Conservation (phyloP, 768 basidiomycete species). For the Phylloporus sp. region DNA sequence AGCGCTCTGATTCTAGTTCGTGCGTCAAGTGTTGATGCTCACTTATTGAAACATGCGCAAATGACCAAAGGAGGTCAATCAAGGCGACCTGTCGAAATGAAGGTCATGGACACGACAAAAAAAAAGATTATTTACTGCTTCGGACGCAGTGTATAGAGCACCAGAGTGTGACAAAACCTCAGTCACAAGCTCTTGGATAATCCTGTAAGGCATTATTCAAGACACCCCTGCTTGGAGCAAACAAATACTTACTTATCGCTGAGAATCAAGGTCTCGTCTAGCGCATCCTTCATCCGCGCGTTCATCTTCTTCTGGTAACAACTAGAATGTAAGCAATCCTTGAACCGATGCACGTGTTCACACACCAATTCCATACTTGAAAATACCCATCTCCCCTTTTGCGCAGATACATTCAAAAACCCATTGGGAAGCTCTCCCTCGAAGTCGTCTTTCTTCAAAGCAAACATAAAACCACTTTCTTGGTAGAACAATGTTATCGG, state of each 20-base stretch:
- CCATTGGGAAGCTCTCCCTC: constrained; percentile 58
- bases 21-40: constrained; percentile 24
- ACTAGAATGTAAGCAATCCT: not conserved
- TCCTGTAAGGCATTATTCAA: constrained; percentile 39
- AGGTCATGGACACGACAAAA: not conserved
- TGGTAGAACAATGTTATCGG: constrained; percentile 68
- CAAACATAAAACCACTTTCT: constrained; percentile 70
- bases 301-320: constrained; percentile 74
- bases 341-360: not conserved
- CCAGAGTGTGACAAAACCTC: constrained; percentile 71
- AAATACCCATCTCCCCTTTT: constrained; percentile 71
- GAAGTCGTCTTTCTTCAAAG: constrained; percentile 55
- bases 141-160: constrained; percentile 84
- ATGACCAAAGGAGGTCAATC: constrained; percentile 87
- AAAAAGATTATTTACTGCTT: constrained; percentile 56
- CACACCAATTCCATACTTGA: constrained; percentile 79
- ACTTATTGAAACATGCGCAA: constrained; percentile 82
- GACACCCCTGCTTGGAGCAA: not conserved
- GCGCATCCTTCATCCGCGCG: constrained; percentile 81
- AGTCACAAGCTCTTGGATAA: constrained; percentile 72
- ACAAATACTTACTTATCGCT: constrained; percentile 61
- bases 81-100: constrained; percentile 60
- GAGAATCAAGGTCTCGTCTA: constrained; percentile 85
- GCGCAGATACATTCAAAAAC: constrained; percentile 63
- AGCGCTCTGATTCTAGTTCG: not conserved